Evolutionary conservation across 176 grass and related monocot genomes (phyloP), one percentile per base, ranked within the genome.

Genomic region (Dactylis glomerata): DNA sequence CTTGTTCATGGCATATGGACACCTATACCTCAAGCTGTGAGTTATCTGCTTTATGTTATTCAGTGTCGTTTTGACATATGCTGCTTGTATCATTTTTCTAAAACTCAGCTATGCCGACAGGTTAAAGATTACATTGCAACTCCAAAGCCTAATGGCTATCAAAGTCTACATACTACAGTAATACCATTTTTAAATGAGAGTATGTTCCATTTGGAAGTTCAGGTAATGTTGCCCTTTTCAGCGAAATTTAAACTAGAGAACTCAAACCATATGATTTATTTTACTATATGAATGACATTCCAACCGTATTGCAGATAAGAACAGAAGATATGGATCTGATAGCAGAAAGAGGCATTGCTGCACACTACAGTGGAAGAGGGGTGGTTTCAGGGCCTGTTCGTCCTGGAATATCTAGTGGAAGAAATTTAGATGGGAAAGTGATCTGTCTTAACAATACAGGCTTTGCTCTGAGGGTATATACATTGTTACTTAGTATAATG

Each of bases 301-400:
- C 26, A 73, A 79, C 57, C 82, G 42, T 71, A 62, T 85, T 70
- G 19, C 85, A 98, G 96, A 95, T 98, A 89, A 98, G 96, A 94
- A 95, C 96, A 83, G 93, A 95, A 82, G 89, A 95, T 86, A 98
- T 98, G 96, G 89, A 98, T 88, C 86, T 98, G 45, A 96, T 98
- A 92, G 96, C 96, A 76, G 93, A 98, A 95, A 98, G 96, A 93
- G 96, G 96, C 57, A 98, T 98, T 88, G 96, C 93, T 61, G 91
- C 89, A 56, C 91, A 95, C 86, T 98, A 98, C 76, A 98, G 89
- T 88, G 95, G 95, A 84, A 92, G 85, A 75, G 88, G 83, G 8
- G 86, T 90, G 37, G 86, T 97, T 87, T 87, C 84, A 87, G 86
- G 83, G 66, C 75, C 88, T 73, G 86, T 91, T 64, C 79, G 79